Percentiles rank a stretch among this genome's conserved stretches.
These are phyloP conservation scores for Pythium myriotylum DNA, from an alignment of 352 stramenopile species.

Conservation along the genomic window DNA sequence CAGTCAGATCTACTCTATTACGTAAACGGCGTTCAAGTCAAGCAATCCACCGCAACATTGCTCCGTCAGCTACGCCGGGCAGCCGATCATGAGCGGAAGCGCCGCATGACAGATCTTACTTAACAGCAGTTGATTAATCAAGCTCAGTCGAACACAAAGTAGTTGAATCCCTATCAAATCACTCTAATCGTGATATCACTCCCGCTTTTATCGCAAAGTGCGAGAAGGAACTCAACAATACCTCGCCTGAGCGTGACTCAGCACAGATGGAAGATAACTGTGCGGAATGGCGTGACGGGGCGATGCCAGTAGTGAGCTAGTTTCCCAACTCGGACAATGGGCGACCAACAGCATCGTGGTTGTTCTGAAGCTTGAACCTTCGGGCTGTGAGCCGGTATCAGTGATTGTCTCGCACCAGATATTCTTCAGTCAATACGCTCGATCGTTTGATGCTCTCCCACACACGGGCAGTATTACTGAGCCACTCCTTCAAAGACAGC, in stretches of 20 bases:
- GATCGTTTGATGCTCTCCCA: slow-evolving; percentile 76
- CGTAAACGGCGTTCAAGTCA: slow-evolving; percentile 45
- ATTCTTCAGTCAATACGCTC: slow-evolving; percentile 56
- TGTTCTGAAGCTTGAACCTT: too few relatives aligned
- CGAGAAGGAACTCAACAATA: too few relatives aligned
- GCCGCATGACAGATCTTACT: neutral
- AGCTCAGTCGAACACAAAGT: neutral
- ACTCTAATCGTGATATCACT: neutral
- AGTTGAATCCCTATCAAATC: neutral
- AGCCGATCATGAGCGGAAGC: slow-evolving; percentile 3
- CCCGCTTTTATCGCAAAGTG: too few relatives aligned
- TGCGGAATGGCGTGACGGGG: too few relatives aligned
- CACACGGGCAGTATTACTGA: slow-evolving; percentile 68
- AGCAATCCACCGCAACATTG: slow-evolving; percentile 42
- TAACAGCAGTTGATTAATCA: neutral
- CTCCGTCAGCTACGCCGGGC: slow-evolving; percentile 43
- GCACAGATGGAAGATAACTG: too few relatives aligned
- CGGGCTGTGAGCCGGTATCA: slow-evolving; percentile 15
- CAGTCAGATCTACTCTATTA: slow-evolving; percentile 75
- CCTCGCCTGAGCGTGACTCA: too few relatives aligned
- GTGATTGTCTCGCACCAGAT: slow-evolving; percentile 44
- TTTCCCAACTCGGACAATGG: too few relatives aligned
- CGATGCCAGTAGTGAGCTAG: too few relatives aligned
- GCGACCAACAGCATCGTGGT: too few relatives aligned
- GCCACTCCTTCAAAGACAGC: slow-evolving; percentile 74